These are phyloP conservation scores for Linanthus parryae DNA, from an alignment of 148 eudicot species.

Conservation along the genomic window DNA sequence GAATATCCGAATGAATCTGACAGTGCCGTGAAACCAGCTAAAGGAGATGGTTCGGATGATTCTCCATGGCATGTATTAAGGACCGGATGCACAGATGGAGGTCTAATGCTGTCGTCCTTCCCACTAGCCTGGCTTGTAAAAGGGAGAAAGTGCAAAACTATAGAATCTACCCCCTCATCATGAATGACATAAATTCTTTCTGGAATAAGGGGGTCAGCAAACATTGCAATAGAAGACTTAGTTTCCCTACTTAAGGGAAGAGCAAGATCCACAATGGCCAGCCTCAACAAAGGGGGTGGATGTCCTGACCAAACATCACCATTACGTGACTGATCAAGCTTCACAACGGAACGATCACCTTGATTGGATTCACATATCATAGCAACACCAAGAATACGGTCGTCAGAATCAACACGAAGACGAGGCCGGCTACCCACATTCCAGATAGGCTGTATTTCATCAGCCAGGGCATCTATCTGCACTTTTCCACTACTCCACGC, in stretches of 20 bases:
- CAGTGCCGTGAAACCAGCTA: conserved; percentile 67
- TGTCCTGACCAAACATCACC: conserved; percentile 72
- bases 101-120: conserved; percentile 53
- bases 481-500: conserved; percentile 93
- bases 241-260: conserved; percentile 39
- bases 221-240: conserved; percentile 44
- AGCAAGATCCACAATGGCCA: conserved; percentile 90
- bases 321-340: conserved; percentile 59
- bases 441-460: conserved; percentile 97
- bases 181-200: conserved; percentile 79
- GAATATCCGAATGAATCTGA: conserved; percentile 88
- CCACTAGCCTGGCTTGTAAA: conserved; percentile 66
- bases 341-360: conserved; percentile 31
- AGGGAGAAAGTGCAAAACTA: conserved; percentile 89
- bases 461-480: conserved; percentile 92
- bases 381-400: conserved; percentile 63
- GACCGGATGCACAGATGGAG: conserved; percentile 78
- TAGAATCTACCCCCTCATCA: conserved; percentile 81
- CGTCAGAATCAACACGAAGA: conserved; percentile 54
- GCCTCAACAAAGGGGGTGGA: conserved; percentile 77
- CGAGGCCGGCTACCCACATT: conserved; percentile 59
- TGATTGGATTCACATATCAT: conserved; percentile 82
- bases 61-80: conserved; percentile 53
- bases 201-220: conserved; percentile 72
- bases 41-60: conserved; percentile 33